These are phyloP conservation scores for Colletotrichum sp. DNA, from an alignment of 2,329 filamentous ascomycete species.

Conservation along the genomic window DNA sequence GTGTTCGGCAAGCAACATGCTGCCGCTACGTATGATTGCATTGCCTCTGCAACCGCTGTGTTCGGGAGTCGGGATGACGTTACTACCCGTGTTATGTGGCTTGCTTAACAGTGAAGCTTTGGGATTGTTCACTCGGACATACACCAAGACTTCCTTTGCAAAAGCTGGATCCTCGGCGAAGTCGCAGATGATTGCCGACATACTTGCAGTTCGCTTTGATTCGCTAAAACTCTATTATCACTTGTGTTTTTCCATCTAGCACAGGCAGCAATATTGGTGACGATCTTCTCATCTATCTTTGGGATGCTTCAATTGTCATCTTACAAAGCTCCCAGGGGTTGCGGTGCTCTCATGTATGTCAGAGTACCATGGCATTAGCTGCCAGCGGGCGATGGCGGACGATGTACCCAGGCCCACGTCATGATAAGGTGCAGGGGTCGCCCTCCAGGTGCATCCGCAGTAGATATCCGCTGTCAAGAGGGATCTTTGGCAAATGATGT, in stretches of 20 bases:
- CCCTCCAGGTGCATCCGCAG: neutral
- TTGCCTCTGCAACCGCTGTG: neutral
- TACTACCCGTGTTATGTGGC: neutral
- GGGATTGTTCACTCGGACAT: neutral
- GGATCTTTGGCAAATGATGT: neutral
- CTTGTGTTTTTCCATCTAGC: neutral
- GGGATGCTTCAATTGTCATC: neutral
- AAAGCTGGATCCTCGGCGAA: neutral
- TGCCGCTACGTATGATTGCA: neutral
- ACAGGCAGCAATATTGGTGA: neutral
- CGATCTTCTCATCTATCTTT: neutral
- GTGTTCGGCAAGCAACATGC: neutral
- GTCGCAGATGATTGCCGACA: neutral
- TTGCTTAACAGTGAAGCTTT: neutral
- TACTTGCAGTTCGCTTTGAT: neutral
- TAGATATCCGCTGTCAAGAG: neutral
- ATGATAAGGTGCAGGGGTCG: neutral
- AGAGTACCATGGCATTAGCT: slow-evolving; percentile 18
- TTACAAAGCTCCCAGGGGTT: neutral
- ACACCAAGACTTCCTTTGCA: neutral
- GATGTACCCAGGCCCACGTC: neutral
- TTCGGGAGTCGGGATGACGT: neutral
- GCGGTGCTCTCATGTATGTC: slow-evolving; percentile 6
- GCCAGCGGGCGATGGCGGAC: neutral
- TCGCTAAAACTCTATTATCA: neutral